Evolutionary conservation across 176 grass and related monocot species (phyloP).

Genomic region (Lolium multiflorum): DNA sequence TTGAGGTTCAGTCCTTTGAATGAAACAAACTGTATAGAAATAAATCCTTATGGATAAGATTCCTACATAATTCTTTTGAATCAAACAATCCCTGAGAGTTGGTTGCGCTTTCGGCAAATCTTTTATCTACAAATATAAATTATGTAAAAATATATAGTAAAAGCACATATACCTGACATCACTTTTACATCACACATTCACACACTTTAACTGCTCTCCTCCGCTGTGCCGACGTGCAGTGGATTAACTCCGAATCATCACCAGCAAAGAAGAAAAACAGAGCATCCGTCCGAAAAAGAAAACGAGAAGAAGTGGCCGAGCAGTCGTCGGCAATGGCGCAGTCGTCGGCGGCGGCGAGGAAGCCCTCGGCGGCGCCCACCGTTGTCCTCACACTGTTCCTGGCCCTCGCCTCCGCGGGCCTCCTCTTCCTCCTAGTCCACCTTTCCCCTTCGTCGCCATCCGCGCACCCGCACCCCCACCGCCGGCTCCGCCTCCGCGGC

Average conservation of each 20-base stretch:
- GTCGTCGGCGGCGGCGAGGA: slow-evolving; percentile 41
- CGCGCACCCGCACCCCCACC: slow-evolving; percentile 50
- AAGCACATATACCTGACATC: no score
- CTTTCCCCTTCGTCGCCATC: slow-evolving; percentile 54
- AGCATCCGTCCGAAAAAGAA: background rate
- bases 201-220: no score
- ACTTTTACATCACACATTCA: no score
- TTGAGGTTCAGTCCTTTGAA: no score
- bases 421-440: slow-evolving; percentile 60
- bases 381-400: slow-evolving; percentile 38
- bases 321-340: slow-evolving; percentile 45
- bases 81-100: no score
- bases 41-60: no score
- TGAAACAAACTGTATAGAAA: no score
- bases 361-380: slow-evolving; percentile 41
- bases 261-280: slow-evolving; percentile 14
- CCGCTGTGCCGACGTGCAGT: background rate
- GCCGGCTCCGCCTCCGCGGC: slow-evolving; percentile 87
- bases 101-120: no score
- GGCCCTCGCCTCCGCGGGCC: slow-evolving; percentile 46
- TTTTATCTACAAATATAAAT: no score
- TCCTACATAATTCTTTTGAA: no score
- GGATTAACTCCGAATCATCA: background rate
- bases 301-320: background rate
- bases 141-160: no score